A percentile compares a stretch with the other conserved stretches of the same genome.
Conservation (phyloP, 176 grass and related monocot genomes). For the Hordeum marinum region DNA sequence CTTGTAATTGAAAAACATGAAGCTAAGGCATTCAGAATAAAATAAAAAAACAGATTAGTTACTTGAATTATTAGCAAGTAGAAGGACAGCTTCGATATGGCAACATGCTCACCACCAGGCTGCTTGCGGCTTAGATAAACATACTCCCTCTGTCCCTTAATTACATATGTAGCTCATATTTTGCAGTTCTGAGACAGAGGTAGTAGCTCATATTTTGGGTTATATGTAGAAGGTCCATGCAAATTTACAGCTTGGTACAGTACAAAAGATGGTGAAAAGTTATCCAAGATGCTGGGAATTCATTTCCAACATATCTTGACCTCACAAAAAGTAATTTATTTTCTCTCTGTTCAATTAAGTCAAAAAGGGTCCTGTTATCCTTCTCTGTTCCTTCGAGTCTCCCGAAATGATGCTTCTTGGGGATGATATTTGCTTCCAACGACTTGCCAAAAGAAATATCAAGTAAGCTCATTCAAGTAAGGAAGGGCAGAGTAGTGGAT, state of each 20-base stretch:
- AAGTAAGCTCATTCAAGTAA: conserved; percentile 29
- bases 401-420: conserved; percentile 6
- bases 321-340: conserved; percentile 24
- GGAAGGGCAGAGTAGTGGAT: conserved; percentile 4
- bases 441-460: conserved; percentile 20
- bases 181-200: too few relatives aligned
- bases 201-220: not conserved
- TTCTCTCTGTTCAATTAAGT: not conserved
- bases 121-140: conserved; percentile 14
- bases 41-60: not conserved
- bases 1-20: not conserved
- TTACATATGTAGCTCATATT: too few relatives aligned
- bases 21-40: not conserved
- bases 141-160: too few relatives aligned
- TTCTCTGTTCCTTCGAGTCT: conserved; percentile 24
- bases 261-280: not conserved
- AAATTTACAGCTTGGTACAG: conserved; percentile 3
- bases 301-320: not conserved
- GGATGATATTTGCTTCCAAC: conserved; percentile 23
- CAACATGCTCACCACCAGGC: conserved; percentile 2
- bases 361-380: not conserved
- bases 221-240: conserved; percentile 9
- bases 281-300: not conserved
- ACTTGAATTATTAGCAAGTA: not conserved
- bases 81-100: not conserved